Evolutionary conservation across 768 basidiomycete species (phyloP), one percentile per base, ranked within the genome.

Genomic region (Kwoniella sp.): DNA sequence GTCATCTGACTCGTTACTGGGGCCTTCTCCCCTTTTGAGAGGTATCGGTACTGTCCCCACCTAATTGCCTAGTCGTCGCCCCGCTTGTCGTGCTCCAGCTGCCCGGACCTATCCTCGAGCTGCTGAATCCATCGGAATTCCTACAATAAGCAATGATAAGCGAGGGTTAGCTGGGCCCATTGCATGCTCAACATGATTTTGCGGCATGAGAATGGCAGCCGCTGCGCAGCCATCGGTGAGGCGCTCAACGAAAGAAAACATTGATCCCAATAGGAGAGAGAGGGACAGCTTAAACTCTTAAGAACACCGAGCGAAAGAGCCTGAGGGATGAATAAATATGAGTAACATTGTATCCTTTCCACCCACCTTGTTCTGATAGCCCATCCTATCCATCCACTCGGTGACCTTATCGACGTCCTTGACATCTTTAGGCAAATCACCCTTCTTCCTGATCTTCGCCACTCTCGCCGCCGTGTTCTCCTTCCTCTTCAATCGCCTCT

Each of bases 361-460:
- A 69, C 73, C 63, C 51, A 78, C 78, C 50, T 65, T 69, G 20
- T 30, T 65, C 52, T 76, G 67, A 30, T 66, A 70, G 2, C 75
- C 72, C 54, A 68, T 70, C 15, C 47, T 60, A 34, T 80, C 76
- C 65, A 80, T 71, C 73, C 75, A 80, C 51, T 75, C 64, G 13
- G 69, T 58, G 0, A 80, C 76, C 53, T 67, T 61, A 55, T 75
- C 77, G 7, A 73, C 73, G 61, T 77, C 70, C 38, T 69, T 69
- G 34, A 65, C 37, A 25, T 66, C 58, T 1, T 67, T 50, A 0
- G 69, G 69, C 22, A 71, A 30, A 4, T 23, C 15, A 22, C 58
- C n/a, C 17, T 58, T 56, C 61, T 48, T n/a, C 28, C 52, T 25
- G 28, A 73, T 34, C 23, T 41, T 29, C 9, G 26, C 56, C 17